A percentile compares a stretch with the other conserved stretches of the same genome.
phyloP scores from a whole-genome alignment of 2,329 filamentous ascomycete genomes.

The Xylaria arbuscula region DNA sequence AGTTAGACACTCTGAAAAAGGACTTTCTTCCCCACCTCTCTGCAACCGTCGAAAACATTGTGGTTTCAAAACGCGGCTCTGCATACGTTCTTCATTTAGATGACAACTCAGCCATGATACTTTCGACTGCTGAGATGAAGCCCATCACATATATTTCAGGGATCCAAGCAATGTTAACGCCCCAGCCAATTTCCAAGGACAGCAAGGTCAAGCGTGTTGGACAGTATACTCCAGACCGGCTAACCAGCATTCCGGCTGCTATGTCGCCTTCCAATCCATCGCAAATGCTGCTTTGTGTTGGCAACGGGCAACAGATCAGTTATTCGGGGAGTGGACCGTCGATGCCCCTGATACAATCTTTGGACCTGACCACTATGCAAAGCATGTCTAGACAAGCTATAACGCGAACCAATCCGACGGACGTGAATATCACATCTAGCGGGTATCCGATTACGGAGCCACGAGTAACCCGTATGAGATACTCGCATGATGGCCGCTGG shows the following conservation, averaged over 20 bases:
- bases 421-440: slow-evolving; percentile 78
- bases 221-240: slow-evolving; percentile 57
- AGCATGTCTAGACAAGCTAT: slow-evolving; percentile 89
- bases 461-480: slow-evolving; percentile 77
- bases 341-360: slow-evolving; percentile 78
- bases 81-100: slow-evolving; percentile 87
- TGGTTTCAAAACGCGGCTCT: slow-evolving; percentile 81
- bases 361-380: slow-evolving; percentile 82
- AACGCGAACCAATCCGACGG: slow-evolving; percentile 86
- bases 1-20: slow-evolving; percentile 84
- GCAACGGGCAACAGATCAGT: slow-evolving; percentile 68
- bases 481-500: slow-evolving; percentile 87
- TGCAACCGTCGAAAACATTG: slow-evolving; percentile 84
- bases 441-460: slow-evolving; percentile 80
- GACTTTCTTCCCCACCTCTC: slow-evolving; percentile 92
- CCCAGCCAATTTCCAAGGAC: slow-evolving; percentile 62
- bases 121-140: slow-evolving; percentile 90
- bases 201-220: slow-evolving; percentile 65
- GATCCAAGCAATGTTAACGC: slow-evolving; percentile 74
- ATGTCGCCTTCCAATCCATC: slow-evolving; percentile 72
- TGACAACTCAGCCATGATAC: slow-evolving; percentile 90
- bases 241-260: slow-evolving; percentile 66
- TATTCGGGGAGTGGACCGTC: slow-evolving; percentile 62
- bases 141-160: slow-evolving; percentile 87
- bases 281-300: slow-evolving; percentile 75